Conservation (phyloP, 192 early-diverging fungal species). For the Coemansia sp. region DNA sequence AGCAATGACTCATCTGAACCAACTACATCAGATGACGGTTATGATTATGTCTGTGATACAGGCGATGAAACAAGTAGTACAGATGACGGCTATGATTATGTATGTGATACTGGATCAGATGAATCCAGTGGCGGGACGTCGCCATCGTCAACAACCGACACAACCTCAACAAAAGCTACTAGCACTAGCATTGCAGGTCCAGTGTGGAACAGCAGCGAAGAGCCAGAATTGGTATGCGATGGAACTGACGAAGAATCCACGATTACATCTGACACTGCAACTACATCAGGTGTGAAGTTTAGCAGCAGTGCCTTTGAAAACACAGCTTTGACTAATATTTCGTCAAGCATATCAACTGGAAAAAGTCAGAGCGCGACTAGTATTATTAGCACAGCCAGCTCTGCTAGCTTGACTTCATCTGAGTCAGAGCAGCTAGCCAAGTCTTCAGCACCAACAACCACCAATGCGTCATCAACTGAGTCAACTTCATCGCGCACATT, state of each 20-base stretch:
- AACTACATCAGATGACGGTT: neutral
- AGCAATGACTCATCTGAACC: neutral
- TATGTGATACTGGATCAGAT: neutral
- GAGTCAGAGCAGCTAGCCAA: no score
- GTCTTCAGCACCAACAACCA: no score
- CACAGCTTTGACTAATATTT: neutral
- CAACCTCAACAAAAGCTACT: neutral
- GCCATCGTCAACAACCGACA: no score
- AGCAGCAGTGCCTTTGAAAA: neutral
- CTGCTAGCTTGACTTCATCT: no score
- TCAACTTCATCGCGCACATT: no score
- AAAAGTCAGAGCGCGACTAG: no score
- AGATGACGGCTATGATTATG: neutral
- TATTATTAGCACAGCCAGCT: no score
- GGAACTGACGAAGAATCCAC: neutral
- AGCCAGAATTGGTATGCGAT: neutral
- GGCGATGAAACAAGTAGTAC: conserved; percentile 1
- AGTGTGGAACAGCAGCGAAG: conserved; percentile 1
- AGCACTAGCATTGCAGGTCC: neutral
- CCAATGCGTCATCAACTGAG: no score
- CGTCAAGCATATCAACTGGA: no score
- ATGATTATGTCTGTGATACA: conserved; percentile 8
- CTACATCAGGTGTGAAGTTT: neutral
- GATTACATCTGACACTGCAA: neutral
- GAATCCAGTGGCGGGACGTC: neutral